Evolutionary conservation across 441 rosid species (phyloP), one percentile per base, ranked within the genome.

Genomic region (Adansonia rubrostipa): DNA sequence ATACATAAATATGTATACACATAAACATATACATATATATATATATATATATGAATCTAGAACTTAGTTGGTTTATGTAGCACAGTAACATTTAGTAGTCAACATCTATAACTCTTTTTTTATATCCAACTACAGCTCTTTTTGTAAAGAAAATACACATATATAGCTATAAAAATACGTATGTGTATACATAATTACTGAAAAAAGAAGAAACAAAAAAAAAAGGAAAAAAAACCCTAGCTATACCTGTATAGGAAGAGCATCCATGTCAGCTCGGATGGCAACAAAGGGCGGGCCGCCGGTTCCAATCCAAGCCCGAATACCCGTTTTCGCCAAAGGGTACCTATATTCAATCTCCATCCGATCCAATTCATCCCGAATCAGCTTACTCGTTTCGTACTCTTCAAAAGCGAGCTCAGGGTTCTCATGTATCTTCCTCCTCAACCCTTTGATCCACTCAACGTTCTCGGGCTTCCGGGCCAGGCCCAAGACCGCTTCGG

Each of bases 241-340:
- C 9, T n/a, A 36, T 76, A 94, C 98, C 93, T 95, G 98, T 76
- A 95, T 89, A n/a, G 97, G 97, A 3, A 95, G 89, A 76, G 97
- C 98, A 85, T 94, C 98, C 98, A 94, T 94, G 81, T 94, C 98
- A 57, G 98, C 97, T 79, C 98, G 78, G 22, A 94, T 61, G 64
- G 94, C 98, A 15, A 94, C 97, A 83, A 89, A 94, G 56, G 98
- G 98, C 40, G 95, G 91, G 0, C 86, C 87, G 0, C 99, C 97
- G 44, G 92, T 88, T 57, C 99, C 99, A 75, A 95, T 71, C 92
- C 88, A 88, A 60, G 97, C 97, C 88, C 97, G 88, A 73, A 93
- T 85, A 84, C 97, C 99, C 79, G 99, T 92, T 89, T 83, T 81
- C 4, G 97, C 99, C 63, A 92, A 62, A 22, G 97, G 97, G 79